Evolutionary conservation across 495 filamentous ascomycete species (phyloP).

Genomic region (Ascodesmis nigricans): DNA sequence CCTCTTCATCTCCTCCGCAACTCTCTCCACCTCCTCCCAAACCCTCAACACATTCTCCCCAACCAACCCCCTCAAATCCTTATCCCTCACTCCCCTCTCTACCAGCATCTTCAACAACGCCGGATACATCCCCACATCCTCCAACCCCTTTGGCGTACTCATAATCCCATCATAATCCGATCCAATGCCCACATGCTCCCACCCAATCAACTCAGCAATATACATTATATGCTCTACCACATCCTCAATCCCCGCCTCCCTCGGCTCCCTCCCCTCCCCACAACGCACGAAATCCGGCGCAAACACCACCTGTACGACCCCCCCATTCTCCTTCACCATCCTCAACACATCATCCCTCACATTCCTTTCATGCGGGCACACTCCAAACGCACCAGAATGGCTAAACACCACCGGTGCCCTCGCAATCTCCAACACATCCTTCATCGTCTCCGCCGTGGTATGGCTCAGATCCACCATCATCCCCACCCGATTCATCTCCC

Average conservation of each 20-base stretch:
- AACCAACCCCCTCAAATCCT: slow-evolving; percentile 41
- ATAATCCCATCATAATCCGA: slow-evolving; percentile 52
- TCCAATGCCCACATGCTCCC: slow-evolving; percentile 51
- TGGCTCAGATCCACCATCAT: slow-evolving; percentile 62
- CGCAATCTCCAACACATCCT: slow-evolving; percentile 37
- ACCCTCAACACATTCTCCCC: slow-evolving; percentile 58
- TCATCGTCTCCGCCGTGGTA: slow-evolving; percentile 45
- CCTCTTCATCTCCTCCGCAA: slow-evolving; percentile 37
- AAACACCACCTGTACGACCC: slow-evolving; percentile 61
- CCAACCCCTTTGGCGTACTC: slow-evolving; percentile 36
- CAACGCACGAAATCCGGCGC: slow-evolving; percentile 60
- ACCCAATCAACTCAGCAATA: slow-evolving; percentile 47
- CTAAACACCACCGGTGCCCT: slow-evolving; percentile 52
- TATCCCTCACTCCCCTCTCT: slow-evolving; percentile 40
- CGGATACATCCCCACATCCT: slow-evolving; percentile 70
- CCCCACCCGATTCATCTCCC: slow-evolving; percentile 61
- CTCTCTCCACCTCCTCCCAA: slow-evolving; percentile 47
- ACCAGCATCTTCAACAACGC: slow-evolving; percentile 55
- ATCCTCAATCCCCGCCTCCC: slow-evolving; percentile 51
- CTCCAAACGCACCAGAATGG: slow-evolving; percentile 35
- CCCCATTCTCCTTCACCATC: slow-evolving; percentile 35
- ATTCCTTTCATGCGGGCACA: slow-evolving; percentile 51
- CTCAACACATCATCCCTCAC: slow-evolving; percentile 49
- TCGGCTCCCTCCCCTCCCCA: slow-evolving; percentile 31
- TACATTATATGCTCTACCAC: slow-evolving; percentile 55